phyloP scores from a whole-genome alignment of 768 basidiomycete species.

The Naganishia vaughanmartiniae region DNA sequence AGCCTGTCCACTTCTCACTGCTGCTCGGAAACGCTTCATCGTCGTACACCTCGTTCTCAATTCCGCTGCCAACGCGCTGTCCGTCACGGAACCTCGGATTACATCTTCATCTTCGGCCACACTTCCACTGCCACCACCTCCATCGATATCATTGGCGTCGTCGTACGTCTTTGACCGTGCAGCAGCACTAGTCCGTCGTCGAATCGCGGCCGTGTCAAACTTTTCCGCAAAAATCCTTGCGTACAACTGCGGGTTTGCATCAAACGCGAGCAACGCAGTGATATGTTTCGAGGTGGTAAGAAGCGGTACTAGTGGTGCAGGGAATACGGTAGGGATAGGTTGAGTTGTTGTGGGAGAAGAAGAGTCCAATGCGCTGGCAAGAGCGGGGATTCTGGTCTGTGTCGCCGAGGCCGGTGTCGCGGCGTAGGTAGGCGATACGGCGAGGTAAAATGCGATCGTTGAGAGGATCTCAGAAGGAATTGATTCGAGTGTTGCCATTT shows the following conservation, averaged over 20 bases:
- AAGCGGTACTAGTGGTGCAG: constrained; percentile 65
- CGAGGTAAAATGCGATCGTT: constrained; percentile 68
- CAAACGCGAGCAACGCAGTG: constrained; percentile 51
- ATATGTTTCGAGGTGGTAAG: constrained; percentile 47
- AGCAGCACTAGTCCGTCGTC: constrained; percentile 58
- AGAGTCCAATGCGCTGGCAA: constrained; percentile 62
- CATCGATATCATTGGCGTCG: too few relatives aligned
- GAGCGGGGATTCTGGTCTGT: neutral
- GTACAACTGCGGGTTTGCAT: constrained; percentile 67
- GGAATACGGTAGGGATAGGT: constrained; percentile 33
- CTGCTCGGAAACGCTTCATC: constrained; percentile 35
- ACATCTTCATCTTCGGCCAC: neutral
- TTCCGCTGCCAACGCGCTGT: constrained; percentile 36
- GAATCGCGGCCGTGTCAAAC: constrained; percentile 63
- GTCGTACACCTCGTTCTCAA: constrained; percentile 37
- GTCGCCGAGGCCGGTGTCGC: neutral
- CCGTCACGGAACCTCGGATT: constrained; percentile 26
- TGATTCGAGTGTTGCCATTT: constrained; percentile 50
- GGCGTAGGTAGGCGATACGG: constrained; percentile 32
- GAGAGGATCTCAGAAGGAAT: constrained; percentile 77
- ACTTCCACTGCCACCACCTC: too few relatives aligned
- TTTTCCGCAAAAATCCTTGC: constrained; percentile 66
- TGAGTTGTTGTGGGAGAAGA: neutral
- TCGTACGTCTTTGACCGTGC: constrained; percentile 55
- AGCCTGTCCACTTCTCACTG: constrained; percentile 33